Evolutionary conservation across 1,139 yeast species (phyloP), one percentile per base, ranked within the genome.

Genomic region (Yamadazyma sp.): DNA sequence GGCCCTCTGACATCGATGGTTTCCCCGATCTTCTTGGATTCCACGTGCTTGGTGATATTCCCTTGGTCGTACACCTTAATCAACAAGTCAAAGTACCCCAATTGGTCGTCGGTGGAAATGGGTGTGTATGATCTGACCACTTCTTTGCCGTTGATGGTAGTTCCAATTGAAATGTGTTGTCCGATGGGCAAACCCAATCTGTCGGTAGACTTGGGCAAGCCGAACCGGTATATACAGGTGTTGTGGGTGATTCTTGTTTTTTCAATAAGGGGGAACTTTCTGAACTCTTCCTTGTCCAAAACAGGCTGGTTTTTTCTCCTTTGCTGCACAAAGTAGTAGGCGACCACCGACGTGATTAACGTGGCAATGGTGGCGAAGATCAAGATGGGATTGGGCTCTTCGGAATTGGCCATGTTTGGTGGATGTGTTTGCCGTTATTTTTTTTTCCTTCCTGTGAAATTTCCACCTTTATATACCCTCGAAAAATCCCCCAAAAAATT

Each of bases 11-110:
- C 66, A 35, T 69, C 69, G 39, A 71, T 64, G 35, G 65, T 58
- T 47, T 71, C 76, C 37, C 77, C 77, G 43, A 71, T 57, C 46
- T 68, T 64, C 56, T 89, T 76, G 51, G 77, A 74, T 37, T 84
- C 86, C 41, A 92, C 79, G 59, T 78, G 73, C 59, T 79, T 82
- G 36, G 98, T 87, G 51, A 92, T 82, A 64, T 87, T 88, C 50
- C 98, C 98, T 51, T 81, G 75, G 44, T 88, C 94, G 64, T 92
- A 92, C n/a, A 94, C 81, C 71, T 92, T 92, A 62, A 92, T 85
- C 61, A 92, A 74, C 51, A 92, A 71, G 59, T 92, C 98, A 59
- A 92, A 91, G 68, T 78, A 81, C 30, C 98, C 98, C 54, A 81
- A 75, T 56, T 83, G 87, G 40, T 82, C 83, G 61, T 89, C 96